Evolutionary conservation across 495 filamentous ascomycete genomes (phyloP).

Genomic region (Astrothelium subdiscretum): DNA sequence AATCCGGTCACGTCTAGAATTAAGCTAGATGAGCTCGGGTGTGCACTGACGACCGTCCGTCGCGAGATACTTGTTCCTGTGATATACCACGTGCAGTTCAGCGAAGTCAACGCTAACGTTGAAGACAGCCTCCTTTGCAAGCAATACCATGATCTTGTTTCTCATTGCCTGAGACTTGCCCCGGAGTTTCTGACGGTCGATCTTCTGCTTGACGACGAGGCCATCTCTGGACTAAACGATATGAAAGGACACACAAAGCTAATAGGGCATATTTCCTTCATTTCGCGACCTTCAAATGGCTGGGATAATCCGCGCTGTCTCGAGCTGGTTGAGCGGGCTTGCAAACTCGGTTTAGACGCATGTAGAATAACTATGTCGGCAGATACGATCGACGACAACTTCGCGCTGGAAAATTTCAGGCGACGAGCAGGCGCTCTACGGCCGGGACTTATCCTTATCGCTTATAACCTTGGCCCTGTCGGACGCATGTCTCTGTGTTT

Average conservation of each 20-base stretch:
- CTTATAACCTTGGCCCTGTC: constrained; percentile 59
- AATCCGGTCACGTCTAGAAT: background rate
- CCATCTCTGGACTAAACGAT: constrained; percentile 42
- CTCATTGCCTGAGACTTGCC: constrained; percentile 58
- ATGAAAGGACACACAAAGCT: constrained; percentile 57
- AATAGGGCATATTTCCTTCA: constrained; percentile 49
- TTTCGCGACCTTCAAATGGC: constrained; percentile 17
- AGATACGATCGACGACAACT: constrained; percentile 45
- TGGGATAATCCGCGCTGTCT: constrained; percentile 54
- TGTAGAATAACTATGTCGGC: constrained; percentile 57
- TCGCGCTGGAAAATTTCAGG: constrained; percentile 43
- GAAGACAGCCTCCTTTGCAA: background rate
- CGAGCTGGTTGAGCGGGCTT: constrained; percentile 31
- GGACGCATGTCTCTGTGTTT: constrained; percentile 58
- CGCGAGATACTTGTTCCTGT: constrained; percentile 56
- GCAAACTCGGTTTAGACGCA: constrained; percentile 55
- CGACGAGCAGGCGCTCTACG: constrained; percentile 34
- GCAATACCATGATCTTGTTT: constrained; percentile 46
- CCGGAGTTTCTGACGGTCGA: constrained; percentile 66
- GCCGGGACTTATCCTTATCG: constrained; percentile 46
- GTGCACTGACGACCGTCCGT: constrained; percentile 46
- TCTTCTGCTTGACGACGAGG: constrained; percentile 41
- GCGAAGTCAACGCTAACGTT: constrained; percentile 22
- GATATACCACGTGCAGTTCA: constrained; percentile 48
- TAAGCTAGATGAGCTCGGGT: constrained; percentile 40